Conservation (phyloP, 352 stramenopile species). For the Thalassiosira mediterranea region DNA sequence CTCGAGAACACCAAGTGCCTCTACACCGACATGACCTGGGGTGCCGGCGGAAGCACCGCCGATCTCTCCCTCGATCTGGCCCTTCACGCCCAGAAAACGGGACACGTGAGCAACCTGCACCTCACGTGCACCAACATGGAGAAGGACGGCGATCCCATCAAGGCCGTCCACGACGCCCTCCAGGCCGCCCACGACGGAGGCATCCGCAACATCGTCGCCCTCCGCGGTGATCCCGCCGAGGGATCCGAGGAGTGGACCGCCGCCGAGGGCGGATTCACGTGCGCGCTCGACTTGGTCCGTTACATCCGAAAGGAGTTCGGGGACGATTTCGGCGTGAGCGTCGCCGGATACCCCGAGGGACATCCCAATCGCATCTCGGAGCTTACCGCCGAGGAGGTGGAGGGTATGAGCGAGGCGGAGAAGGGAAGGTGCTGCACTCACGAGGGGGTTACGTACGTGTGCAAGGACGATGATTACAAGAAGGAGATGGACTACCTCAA, state of each 20-base stretch:
- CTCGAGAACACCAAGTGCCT: conserved; percentile 87
- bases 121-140: conserved; percentile 98
- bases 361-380: conserved; percentile 90
- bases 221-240: conserved; percentile 94
- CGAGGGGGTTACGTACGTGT: conserved; percentile 84
- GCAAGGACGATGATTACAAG: conserved; percentile 88
- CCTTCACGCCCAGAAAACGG: conserved; percentile 80
- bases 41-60: conserved; percentile 94
- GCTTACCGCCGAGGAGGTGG: conserved; percentile 66
- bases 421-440: conserved; percentile 69
- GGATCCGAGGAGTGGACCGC: conserved; percentile 90
- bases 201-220: conserved; percentile 98
- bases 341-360: conserved; percentile 98
- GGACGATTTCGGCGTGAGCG: conserved; percentile 94
- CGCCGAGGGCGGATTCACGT: conserved; percentile 88
- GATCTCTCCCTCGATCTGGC: conserved; percentile 95
- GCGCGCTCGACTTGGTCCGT: conserved; percentile 95
- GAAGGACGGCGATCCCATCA: conserved; percentile 78
- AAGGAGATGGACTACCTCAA: conserved; percentile 97
- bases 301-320: conserved; percentile 95
- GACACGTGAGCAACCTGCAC: conserved; percentile 87
- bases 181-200: conserved; percentile 89
- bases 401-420: conserved; percentile 78
- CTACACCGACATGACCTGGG: conserved; percentile 99
- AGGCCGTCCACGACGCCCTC: conserved; percentile 92